A percentile compares a stretch with the other conserved stretches of the same genome.
phyloP scores from a whole-genome alignment of 805 yeast species.

The Hanseniaspora vineae region DNA sequence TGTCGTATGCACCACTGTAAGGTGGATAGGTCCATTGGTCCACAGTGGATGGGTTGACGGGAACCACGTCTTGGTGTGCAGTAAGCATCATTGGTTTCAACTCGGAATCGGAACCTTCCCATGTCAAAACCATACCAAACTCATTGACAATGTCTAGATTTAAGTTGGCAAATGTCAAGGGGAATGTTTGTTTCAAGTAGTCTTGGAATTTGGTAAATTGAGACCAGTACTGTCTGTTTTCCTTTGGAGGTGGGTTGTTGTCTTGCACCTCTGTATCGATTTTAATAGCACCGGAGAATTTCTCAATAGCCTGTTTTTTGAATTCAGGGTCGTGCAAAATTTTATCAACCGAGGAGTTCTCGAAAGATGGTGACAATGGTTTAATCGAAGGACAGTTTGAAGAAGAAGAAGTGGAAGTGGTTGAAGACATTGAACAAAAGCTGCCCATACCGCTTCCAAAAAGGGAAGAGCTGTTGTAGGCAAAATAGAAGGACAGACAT shows the following conservation, averaged over 20 bases:
- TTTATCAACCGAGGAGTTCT: slow-evolving; percentile 11
- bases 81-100: slow-evolving; percentile 57
- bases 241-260: slow-evolving; percentile 25
- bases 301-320: slow-evolving; percentile 29
- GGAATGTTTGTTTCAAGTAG: slow-evolving; percentile 44
- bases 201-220: slow-evolving; percentile 36
- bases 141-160: slow-evolving; percentile 45
- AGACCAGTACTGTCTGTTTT: slow-evolving; percentile 31
- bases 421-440: not conserved
- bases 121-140: slow-evolving; percentile 51
- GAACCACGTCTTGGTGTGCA: slow-evolving; percentile 82
- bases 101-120: slow-evolving; percentile 40
- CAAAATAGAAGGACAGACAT: slow-evolving; percentile 1
- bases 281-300: slow-evolving; percentile 45
- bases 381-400: slow-evolving; percentile 10
- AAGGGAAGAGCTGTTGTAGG: not conserved
- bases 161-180: slow-evolving; percentile 35
- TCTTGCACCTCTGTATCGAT: slow-evolving; percentile 57
- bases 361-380: slow-evolving; percentile 15
- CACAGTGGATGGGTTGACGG: slow-evolving; percentile 49
- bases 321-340: slow-evolving; percentile 25
- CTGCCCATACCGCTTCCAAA: no score
- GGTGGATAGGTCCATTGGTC: slow-evolving; percentile 59
- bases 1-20: slow-evolving; percentile 54
- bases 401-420: not conserved